Evolutionary conservation across 257 asterid genomes (phyloP).

Genomic region (Misopates orontium): DNA sequence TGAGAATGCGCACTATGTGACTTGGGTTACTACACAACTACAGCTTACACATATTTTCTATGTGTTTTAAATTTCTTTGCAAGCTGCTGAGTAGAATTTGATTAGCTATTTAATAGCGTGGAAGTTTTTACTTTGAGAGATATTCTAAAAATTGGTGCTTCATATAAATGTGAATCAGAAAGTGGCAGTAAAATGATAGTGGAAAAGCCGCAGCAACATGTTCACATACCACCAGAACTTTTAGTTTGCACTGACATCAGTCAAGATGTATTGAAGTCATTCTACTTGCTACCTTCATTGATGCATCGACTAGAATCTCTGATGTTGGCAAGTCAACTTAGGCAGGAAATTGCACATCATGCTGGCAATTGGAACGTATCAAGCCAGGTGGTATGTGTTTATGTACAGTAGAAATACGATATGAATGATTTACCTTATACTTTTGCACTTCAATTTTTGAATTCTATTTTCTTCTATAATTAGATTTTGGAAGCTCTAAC

Average conservation of each 20-base stretch:
- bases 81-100: neutral
- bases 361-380: conserved; percentile 49
- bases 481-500: conserved; percentile 94
- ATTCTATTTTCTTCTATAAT: conserved; percentile 27
- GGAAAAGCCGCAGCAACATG: conserved; percentile 60
- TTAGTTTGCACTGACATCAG: conserved; percentile 58
- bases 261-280: conserved; percentile 59
- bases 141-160: conserved; percentile 30
- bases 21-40: neutral
- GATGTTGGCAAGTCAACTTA: conserved; percentile 92
- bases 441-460: conserved; percentile 12
- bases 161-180: conserved; percentile 31
- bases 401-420: too few relatives aligned
- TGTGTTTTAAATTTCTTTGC: neutral
- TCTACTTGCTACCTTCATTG: conserved; percentile 89
- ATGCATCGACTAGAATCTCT: conserved; percentile 88
- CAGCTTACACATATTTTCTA: neutral
- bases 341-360: conserved; percentile 56
- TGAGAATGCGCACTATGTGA: too few relatives aligned
- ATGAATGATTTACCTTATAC: neutral
- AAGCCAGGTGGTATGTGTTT: conserved; percentile 66
- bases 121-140: conserved; percentile 7
- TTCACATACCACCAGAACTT: conserved; percentile 89
- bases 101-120: neutral
- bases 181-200: conserved; percentile 28